Evolutionary conservation across 2,329 filamentous ascomycete genomes (phyloP), one percentile per base, ranked within the genome.

Genomic region (Pseudohalonectria lignicola): DNA sequence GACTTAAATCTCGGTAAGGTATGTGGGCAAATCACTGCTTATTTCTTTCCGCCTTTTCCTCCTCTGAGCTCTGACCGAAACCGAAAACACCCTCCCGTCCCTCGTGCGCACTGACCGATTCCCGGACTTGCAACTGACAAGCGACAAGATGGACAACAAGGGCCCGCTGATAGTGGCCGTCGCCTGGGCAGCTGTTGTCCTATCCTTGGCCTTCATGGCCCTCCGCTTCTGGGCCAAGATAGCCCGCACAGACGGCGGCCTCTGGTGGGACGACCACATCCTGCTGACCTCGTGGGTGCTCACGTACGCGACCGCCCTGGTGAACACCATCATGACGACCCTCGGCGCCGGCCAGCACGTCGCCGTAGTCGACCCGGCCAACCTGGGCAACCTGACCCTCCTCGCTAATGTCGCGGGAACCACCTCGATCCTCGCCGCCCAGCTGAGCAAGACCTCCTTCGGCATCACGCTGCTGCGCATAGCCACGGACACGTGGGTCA

Each of bases 361-460:
- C 25, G 35, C 20, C 13, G 36, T 23, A 5, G 34, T 40, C 28
- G 29, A 26, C 36, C 37, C 41, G 17, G 12, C 5, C 7, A 32
- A 43, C 34, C 34, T 35, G 15, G 31, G 23, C 17, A 21, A 17
- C 17, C 26, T 45, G 15, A 38, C 39, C 25, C 40, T 36, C 10
- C 8, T 39, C 20, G 33, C 25, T 33, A 38, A 38, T 36, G 28
- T 36, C 18, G 35, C 40, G 4, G 40, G 36, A 34, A 50, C 51
- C 17, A 43, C 53, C 21, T 52, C 56, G 12, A 49, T 62, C 31
- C 39, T 59, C 19, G 51, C 53, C 5, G 48, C 59, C 25, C 51
- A 53, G 15, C 60, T 53, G 54, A 59, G 56, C 42, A 63, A 63
- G 42, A 61, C 59, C 0, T 60, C 60, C 2, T 61, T 63, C 31